Base-by-base conservation (phyloP, 176 grass and related monocot species). In the Carex myosuroides region DNA sequence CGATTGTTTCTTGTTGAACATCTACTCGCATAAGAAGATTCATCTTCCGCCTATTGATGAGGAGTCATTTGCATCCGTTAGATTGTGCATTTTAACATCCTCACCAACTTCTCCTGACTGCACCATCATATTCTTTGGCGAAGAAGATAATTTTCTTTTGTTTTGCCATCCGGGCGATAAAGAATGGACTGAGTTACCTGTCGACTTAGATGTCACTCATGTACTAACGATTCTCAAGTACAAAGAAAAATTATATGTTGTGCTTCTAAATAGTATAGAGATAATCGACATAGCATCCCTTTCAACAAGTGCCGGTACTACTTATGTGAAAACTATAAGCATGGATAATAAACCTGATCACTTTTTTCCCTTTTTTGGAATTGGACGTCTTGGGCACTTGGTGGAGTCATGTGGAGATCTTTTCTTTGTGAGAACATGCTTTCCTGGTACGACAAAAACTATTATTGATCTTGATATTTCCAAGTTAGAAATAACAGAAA, bases 1-100 rank as follows among this genome's bases (percentile, higher is more conserved):
- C 1, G 20, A 81, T 26, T 86, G 37, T 80, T 86, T 70, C 61
- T 17, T 86, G 18, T 17, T 86, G n/a, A 81, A 69, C n/a, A 21
- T 81, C 32, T 13, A 8, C 14, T 82, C 76, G 2, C 9, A 41
- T 2, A 2, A 6, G 21, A 87, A 82, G 39, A 81, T 87, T 64
- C 2, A 22, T 18, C 26, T 87, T 13, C 85, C 85, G 11, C 46
- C 77, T 1, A 18, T 87, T 20, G 5, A 39, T 39, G 13, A 2
- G 10, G 41, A 16, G 50, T 6, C 44, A 0, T 14, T 30, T 6
- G 42, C 0, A 44, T 1, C 6, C 7, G 6, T 44, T 44, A 6
- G 42, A 44, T 1, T 6, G 42, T 8, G 42, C 42, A 44, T 44
- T 58, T 8, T 81, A 37, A 79, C 75, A 18, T 86, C 62, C 17